These are phyloP conservation scores for Chaetomium cochliodes DNA, from an alignment of 495 filamentous ascomycete species.

Conservation along the genomic window DNA sequence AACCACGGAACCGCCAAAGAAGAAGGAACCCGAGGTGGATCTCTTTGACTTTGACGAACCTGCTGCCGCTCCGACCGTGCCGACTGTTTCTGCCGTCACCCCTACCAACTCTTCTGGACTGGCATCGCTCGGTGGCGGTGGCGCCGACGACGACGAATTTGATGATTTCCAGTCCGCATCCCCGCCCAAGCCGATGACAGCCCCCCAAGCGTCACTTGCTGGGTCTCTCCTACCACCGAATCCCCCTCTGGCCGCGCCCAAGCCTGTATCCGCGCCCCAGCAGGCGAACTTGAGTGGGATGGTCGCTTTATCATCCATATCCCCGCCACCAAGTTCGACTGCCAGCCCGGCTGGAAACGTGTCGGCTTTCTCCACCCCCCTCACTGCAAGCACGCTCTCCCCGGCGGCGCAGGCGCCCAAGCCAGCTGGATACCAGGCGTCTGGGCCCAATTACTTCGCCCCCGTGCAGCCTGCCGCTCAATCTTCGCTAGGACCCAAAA, in stretches of 20 bases:
- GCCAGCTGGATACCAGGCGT: conserved; percentile 70
- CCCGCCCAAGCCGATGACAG: conserved; percentile 46
- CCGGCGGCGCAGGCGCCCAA: conserved; percentile 49
- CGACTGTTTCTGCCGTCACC: conserved; percentile 37
- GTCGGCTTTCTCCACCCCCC: conserved; percentile 55
- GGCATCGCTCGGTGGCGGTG: conserved; percentile 48
- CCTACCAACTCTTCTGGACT: conserved; percentile 51
- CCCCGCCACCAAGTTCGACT: conserved; percentile 62
- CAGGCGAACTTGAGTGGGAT: conserved; percentile 75
- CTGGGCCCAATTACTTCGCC: conserved; percentile 91
- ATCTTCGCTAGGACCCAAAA: conserved; percentile 28
- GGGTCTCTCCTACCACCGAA: conserved; percentile 55
- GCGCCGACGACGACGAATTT: conserved; percentile 86
- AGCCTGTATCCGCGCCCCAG: conserved; percentile 78
- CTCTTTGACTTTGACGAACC: conserved; percentile 86
- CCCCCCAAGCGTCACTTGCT: conserved; percentile 45
- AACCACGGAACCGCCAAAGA: conserved; percentile 62
- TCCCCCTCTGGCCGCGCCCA: conserved; percentile 74
- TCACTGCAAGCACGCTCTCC: conserved; percentile 42
- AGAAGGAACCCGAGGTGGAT: conserved; percentile 82
- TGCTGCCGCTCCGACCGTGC: conserved; percentile 50
- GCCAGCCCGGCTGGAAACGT: conserved; percentile 53
- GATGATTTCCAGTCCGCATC: conserved; percentile 97
- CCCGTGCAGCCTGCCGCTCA: conserved; percentile 56
- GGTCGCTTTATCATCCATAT: conserved; percentile 75